Base-by-base conservation (phyloP, 495 filamentous ascomycete species). In the Talaromyces thailandensis region DNA sequence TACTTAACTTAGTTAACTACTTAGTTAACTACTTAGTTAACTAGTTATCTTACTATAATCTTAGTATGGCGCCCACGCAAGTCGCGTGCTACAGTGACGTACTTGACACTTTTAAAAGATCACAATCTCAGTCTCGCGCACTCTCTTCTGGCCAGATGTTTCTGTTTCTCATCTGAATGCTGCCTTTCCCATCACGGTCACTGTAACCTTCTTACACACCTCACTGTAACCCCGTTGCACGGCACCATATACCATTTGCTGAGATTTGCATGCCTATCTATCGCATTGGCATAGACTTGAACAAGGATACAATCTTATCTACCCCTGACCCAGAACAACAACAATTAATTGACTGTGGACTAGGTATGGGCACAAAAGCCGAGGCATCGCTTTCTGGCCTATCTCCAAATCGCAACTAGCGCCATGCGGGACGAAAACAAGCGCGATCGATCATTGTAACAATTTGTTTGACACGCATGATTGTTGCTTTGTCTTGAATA, bases 21-120 rank as follows among this genome's bases (percentile, higher is more conserved):
- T n/a, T n/a, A n/a, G n/a, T n/a, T n/a, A n/a, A n/a, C n/a, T n/a
- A n/a, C n/a, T n/a, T n/a, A n/a, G n/a, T n/a, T n/a, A n/a, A n/a
- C n/a, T n/a, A n/a, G 28, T 6, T 3, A 29, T 6, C 6, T 29
- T 3, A 6, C 28, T n/a, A n/a, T n/a, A 35, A 2, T 16, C 35
- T 40, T 14, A 40, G 35, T 40, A 40, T n/a, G n/a, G n/a, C n/a
- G n/a, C n/a, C n/a, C n/a, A 40, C 16, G 9, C 24, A 28, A 18
- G 52, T 56, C 52, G 52, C 52, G 52, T 56, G 52, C 29, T 56
- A n/a, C n/a, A n/a, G 52, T 56, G 52, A 56, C 52, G 52, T 56
- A 26, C 28, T 56, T 37, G 32, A 37, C 12, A 28, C 52, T 56
- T 6, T 37, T 14, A 37, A 12, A 37, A 37, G 32, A 37, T 37